Evolutionary conservation across 192 early-diverging fungal genomes (phyloP), one percentile per base, ranked within the genome.

Genomic region (Pilobolus umbonatus): DNA sequence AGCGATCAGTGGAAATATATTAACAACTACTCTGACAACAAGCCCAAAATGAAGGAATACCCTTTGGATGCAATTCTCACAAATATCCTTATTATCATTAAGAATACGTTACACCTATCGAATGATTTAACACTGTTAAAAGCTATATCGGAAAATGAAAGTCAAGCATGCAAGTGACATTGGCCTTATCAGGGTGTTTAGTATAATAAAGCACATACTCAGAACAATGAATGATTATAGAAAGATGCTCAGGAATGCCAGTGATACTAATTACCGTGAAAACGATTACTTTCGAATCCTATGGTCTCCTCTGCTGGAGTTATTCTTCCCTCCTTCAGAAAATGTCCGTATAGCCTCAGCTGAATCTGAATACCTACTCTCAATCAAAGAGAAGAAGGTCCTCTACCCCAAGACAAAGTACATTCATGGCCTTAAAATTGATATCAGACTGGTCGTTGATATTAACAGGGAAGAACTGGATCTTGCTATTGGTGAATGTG

Each of bases 381-480:
- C 40, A 43, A 43, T 43, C 40, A 47, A 47, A 8, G 45, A 47
- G 48, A 50, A 43, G 40, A 43, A 50, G 48, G 31, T 50, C 24
- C 48, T 50, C 11, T 50, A 50, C 19, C 48, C 48, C 28, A 50
- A 50, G 5, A 50, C 48, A 26, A 50, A 50, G 48, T 30, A 50
- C 11, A 50, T 50, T 50, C 48, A 50, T 50, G 48, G 48, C 1
- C 31, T 50, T 30, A 50, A 50, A 50, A 50, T 50, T 30, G 24
- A 50, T 31, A 50, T 50, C 48, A 50, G 48, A 29, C 48, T 50
- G 48, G 48, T 50, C 48, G 48, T 50, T 30, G 26, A 50, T 50
- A 50, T 50, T 50, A 22, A 47, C 25, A 47, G 10, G 17, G 43
- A 47, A 47, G 45, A 47, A 47, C 45, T 47, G 22, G 48, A 50